Base-by-base conservation (phyloP, 148 eudicot genomes). In the Diospyros kaki region DNA sequence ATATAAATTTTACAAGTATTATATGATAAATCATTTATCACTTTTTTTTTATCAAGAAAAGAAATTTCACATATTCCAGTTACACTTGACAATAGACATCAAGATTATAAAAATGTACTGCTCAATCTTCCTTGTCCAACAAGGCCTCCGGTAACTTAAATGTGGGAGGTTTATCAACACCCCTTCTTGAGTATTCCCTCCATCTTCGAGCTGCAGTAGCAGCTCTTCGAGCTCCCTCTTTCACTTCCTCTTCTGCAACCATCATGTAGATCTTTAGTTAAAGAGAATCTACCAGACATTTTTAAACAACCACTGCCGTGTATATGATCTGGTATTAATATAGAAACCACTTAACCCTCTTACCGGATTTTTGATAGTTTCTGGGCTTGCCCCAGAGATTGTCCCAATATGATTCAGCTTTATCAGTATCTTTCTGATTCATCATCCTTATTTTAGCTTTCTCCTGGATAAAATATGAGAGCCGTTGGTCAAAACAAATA, bases 141-240 rank as follows among this genome's bases (percentile, higher is more conserved):
- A 81, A 50, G 17, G 95, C 76, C 76, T 85, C 97, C 6, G 98
- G 97, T 76, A 94, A 96, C 80, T 94, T 94, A 71, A 79, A 89
- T 15, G 89, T 77, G 46, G 94, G 90, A 72, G 84, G 90, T 78
- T 94, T 94, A 76, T 90, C 96, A 2, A 81, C 92, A 65, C 98
- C 98, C 76, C 63, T 84, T 75, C 98, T 80, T 1, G 98, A 94
- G 76, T 92, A 94, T 76, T 94, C 98, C 53, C 98, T 83, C 98
- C 98, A 94, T 80, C 92, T 86, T 58, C 98, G 88, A 80, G 98
- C 92, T 28, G 97, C 98, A 68, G 97, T 96, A 38, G 98, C 98
- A 41, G 98, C 97, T 80, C 97, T 73, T 51, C 69, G 82, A 5
- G 89, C 84, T 84, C 98, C 85, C 82, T 90, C 97, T 75, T 87